Percentiles rank a stretch among this genome's conserved stretches.
Evolutionary conservation across 345 rosid genomes (phyloP).

Genomic region (Rhizophora mangle): DNA sequence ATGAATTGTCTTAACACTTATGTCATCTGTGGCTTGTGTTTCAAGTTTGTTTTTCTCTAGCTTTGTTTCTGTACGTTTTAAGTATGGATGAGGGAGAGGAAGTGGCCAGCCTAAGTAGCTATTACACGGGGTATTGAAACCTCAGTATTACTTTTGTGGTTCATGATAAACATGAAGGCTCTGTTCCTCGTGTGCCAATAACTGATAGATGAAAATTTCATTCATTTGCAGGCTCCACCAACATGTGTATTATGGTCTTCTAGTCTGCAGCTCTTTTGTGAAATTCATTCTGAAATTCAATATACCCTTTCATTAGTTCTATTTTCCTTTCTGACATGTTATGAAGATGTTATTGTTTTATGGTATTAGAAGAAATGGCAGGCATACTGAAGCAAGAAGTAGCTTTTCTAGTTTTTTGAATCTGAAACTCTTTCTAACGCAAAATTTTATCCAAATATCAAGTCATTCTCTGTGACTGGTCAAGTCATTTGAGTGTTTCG

Average conservation of each 20-base stretch:
- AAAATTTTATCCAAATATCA: background rate
- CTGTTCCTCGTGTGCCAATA: background rate
- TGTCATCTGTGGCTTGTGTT: background rate
- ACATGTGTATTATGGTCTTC: background rate
- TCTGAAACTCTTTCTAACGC: no score
- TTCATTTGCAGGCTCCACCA: background rate
- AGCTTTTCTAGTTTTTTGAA: no score
- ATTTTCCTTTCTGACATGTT: no score
- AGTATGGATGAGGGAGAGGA: background rate
- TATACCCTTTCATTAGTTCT: no score
- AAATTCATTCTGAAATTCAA: no score
- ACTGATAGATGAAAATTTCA: no score
- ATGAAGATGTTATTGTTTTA: no score
- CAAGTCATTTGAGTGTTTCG: background rate
- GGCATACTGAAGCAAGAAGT: no score
- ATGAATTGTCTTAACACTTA: background rate
- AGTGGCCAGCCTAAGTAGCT: no score
- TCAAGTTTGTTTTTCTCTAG: background rate
- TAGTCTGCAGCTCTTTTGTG: background rate
- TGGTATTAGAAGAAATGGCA: no score
- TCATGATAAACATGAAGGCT: background rate
- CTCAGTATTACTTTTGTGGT: background rate
- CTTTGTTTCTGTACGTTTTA: background rate
- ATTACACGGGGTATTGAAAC: no score
- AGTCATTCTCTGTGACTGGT: background rate